phyloP scores from a whole-genome alignment of 306 rosid genomes.

The Cucumis hystrix region DNA sequence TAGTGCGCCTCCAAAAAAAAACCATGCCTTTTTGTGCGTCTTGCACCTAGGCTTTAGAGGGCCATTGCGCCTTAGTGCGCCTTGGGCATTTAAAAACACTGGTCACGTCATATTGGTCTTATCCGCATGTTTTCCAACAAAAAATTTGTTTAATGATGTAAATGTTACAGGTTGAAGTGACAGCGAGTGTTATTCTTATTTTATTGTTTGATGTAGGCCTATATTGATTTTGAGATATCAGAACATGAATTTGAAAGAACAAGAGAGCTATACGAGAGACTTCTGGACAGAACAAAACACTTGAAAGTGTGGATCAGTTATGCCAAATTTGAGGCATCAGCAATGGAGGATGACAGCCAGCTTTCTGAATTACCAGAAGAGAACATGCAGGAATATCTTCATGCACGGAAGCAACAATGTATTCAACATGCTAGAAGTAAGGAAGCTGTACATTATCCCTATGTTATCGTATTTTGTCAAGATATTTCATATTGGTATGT shows the following conservation, averaged over 20 bases:
- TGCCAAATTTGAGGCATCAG: conserved; percentile 76
- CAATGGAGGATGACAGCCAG: conserved; percentile 19
- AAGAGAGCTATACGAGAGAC: conserved; percentile 67
- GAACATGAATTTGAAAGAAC: conserved; percentile 81
- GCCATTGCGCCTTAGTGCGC: too few species aligned
- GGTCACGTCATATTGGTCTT: background rate
- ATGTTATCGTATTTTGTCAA: background rate
- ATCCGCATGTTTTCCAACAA: background rate
- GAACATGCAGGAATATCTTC: conserved; percentile 11
- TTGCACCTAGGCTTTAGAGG: too few species aligned
- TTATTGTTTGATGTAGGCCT: conserved; percentile 44
- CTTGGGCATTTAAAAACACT: too few species aligned
- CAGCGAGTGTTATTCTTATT: background rate
- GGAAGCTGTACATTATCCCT: conserved; percentile 1
- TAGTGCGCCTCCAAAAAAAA: too few species aligned
- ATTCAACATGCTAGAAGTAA: conserved; percentile 65
- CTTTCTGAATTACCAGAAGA: conserved; percentile 22
- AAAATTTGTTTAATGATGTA: background rate
- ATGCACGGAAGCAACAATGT: conserved; percentile 45
- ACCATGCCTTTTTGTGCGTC: too few species aligned
- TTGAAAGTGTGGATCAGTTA: conserved; percentile 84
- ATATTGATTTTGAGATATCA: conserved; percentile 70
- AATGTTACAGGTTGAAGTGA: background rate
- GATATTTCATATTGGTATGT: background rate
- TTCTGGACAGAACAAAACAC: conserved; percentile 87